These are phyloP conservation scores for Besnoitia besnoiti DNA, from an alignment of 169 alveolate species.

Conservation along the genomic window DNA sequence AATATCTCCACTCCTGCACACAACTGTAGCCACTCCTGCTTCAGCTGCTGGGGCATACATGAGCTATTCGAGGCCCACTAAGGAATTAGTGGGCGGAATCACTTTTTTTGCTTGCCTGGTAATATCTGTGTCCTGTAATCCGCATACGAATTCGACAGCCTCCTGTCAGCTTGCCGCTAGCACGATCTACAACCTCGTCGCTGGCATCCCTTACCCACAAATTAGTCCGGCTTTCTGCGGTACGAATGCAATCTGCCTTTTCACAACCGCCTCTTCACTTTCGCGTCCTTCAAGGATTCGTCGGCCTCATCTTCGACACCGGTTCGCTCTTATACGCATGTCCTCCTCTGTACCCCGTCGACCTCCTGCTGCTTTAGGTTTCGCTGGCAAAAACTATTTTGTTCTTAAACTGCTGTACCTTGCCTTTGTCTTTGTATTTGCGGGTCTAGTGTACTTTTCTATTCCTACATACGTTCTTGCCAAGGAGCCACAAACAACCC, in stretches of 20 bases:
- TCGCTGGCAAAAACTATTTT: constrained; percentile 22
- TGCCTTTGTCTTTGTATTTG: not conserved
- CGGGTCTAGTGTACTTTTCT: constrained; percentile 9
- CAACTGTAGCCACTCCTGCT: not conserved
- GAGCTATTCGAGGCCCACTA: constrained; percentile 25
- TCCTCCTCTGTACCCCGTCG: not conserved
- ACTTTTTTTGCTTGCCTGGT: constrained; percentile 35
- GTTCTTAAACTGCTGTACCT: constrained; percentile 40
- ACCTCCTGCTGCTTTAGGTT: constrained; percentile 34
- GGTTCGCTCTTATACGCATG: not conserved
- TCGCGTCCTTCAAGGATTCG: constrained; percentile 23
- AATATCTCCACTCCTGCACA: not conserved
- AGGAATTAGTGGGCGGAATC: not conserved
- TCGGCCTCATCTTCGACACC: constrained; percentile 49
- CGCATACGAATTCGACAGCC: not conserved
- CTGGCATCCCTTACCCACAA: constrained; percentile 30
- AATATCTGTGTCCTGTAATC: not conserved
- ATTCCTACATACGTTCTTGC: constrained; percentile 42
- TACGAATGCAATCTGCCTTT: not conserved
- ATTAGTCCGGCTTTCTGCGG: constrained; percentile 61
- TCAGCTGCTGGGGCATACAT: constrained; percentile 14
- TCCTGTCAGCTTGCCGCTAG: constrained; percentile 37
- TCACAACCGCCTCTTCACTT: not conserved
- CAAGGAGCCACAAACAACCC: constrained; percentile 41
- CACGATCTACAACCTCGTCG: not conserved